Base-by-base conservation (phyloP, 2,329 filamentous ascomycete genomes). In the Daldinia eschscholtzii region DNA sequence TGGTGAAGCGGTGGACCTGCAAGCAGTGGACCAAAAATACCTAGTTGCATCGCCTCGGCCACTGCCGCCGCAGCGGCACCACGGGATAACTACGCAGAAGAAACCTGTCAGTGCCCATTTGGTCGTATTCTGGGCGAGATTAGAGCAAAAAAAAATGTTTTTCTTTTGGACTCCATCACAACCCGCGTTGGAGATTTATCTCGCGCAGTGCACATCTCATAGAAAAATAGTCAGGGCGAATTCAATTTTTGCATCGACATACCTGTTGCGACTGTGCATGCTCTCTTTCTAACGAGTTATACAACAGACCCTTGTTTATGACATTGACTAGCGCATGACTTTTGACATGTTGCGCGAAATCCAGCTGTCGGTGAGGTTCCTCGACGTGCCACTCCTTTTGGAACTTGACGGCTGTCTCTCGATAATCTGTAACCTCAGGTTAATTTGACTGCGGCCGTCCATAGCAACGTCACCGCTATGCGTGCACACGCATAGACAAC, bases 381-480 rank as follows among this genome's bases (percentile, higher is more conserved):
- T 84, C 82, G 72, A 89, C 82, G 79, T 88, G 85, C 89, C 89
- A 91, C 81, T 91, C 88, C 78, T 90, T 90, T 76, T 90, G 88
- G 73, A 91, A 87, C 78, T 89, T 89, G 80, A 87, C 86, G 61
- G 89, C 89, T 48, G 89, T 89, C 79, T 91, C 89, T 80, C 86
- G 86, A 82, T 89, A 91, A 82, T 90, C 89, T 91, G 82, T 74
- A 76, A 74, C 73, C 67, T 71, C 72, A 72, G 72, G 78, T 82
- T 76, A 79, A 79, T 79, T 75, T 74, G 65, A 68, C 70, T 72
- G 67, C 62, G 63, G 67, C 64, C 69, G 46, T 73, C 64, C 61
- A 72, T 64, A 67, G 63, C 70, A 70, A 72, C 61, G 57, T 65
- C 72, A 76, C 73, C 75, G 72, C 68, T 42, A 65, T 52, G 46